A percentile compares a stretch with the other conserved stretches of the same genome.
Evolutionary conservation across 2,329 filamentous ascomycete species (phyloP).

Genomic region (Colletotrichum sublineola): DNA sequence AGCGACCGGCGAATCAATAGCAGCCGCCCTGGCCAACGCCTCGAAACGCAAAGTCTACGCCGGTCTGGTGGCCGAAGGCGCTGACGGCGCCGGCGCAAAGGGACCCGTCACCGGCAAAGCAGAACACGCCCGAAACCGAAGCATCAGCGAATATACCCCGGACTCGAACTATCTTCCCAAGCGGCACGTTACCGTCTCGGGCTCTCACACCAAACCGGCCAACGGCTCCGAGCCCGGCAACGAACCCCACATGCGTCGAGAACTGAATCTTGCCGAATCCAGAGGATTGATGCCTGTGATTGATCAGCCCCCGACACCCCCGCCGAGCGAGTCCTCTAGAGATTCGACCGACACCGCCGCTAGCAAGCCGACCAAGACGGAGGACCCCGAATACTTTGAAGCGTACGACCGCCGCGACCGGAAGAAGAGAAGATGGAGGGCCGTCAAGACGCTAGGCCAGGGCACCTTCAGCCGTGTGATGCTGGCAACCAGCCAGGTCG

Average conservation of each 20-base stretch:
- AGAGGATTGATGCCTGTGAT: conserved; percentile 76
- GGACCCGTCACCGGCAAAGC: conserved; percentile 41
- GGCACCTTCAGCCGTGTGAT: conserved; percentile 97
- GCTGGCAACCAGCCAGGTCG: conserved; percentile 84
- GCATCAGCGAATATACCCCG: conserved; percentile 89
- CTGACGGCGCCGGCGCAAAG: conserved; percentile 46
- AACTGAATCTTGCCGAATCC: conserved; percentile 83
- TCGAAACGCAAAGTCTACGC: conserved; percentile 71
- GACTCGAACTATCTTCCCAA: conserved; percentile 77
- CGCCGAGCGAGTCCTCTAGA: conserved; percentile 79
- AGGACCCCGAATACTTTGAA: conserved; percentile 74
- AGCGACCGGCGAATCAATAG: conserved; percentile 65
- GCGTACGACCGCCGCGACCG: conserved; percentile 75
- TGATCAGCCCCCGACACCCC: conserved; percentile 81
- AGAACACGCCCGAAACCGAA: conserved; percentile 74
- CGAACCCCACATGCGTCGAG: conserved; percentile 73
- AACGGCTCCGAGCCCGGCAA: conserved; percentile 52
- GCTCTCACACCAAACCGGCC: conserved; percentile 63
- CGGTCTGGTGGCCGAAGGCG: conserved; percentile 55
- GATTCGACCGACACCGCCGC: conserved; percentile 59
- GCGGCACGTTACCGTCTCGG: conserved; percentile 80
- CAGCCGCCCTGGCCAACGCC: conserved; percentile 64
- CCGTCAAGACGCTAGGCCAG: conserved; percentile 84
- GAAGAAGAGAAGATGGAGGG: conserved; percentile 83
- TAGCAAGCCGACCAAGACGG: conserved; percentile 53